phyloP scores from a whole-genome alignment of 2,329 filamentous ascomycete species.

The Colletotrichum caudatum region DNA sequence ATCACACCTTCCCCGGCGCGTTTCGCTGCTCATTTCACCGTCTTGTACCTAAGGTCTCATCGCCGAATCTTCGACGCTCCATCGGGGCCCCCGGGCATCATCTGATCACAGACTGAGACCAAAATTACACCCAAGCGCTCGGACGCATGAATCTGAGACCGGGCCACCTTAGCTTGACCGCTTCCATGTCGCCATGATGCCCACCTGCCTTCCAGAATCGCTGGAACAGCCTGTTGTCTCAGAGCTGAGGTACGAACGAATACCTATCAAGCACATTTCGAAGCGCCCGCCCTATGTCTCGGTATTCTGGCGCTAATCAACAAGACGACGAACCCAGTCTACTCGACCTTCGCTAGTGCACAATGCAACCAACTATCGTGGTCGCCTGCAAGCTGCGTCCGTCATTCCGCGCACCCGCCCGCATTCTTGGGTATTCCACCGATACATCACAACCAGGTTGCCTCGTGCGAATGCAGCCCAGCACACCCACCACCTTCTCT shows the following conservation, averaged over 20 bases:
- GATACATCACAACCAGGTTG: background rate
- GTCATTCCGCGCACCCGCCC: conserved; percentile 6
- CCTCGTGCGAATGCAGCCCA: background rate
- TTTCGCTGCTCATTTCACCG: conserved; percentile 12
- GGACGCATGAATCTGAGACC: conserved; percentile 32
- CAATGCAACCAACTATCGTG: conserved; percentile 22
- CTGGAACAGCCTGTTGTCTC: conserved; percentile 32
- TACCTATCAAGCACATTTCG: background rate
- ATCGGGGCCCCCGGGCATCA: conserved; percentile 19
- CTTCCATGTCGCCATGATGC: conserved; percentile 31
- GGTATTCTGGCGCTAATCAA: background rate
- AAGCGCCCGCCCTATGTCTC: conserved; percentile 1
- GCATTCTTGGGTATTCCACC: conserved; percentile 7
- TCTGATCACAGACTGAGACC: conserved; percentile 24
- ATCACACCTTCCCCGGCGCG: conserved; percentile 6
- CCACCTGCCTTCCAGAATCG: conserved; percentile 34
- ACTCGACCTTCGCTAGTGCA: background rate
- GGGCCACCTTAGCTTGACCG: conserved; percentile 25
- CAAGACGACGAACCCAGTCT: conserved; percentile 16
- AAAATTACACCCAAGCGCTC: conserved; percentile 17
- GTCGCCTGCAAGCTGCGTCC: conserved; percentile 17
- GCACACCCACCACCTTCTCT: background rate
- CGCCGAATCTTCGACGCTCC: conserved; percentile 9
- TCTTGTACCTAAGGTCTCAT: conserved; percentile 27
- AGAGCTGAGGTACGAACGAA: background rate